phyloP scores from a whole-genome alignment of 495 filamentous ascomycete genomes.

The Alectoria sarmentosa region DNA sequence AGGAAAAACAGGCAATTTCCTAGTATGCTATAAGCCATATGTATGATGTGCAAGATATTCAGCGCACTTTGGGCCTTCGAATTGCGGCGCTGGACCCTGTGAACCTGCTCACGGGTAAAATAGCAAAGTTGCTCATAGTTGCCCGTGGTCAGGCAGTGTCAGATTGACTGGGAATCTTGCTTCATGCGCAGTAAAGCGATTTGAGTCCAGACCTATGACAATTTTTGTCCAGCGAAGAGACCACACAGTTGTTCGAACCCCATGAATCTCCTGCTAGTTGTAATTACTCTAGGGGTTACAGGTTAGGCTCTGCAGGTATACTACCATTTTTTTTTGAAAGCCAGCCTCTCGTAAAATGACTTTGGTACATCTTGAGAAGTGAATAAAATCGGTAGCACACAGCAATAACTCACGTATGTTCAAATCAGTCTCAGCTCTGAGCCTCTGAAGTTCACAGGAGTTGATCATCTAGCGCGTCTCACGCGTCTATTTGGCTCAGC shows the following conservation, averaged over 20 bases:
- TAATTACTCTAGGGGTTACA: not conserved
- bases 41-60: not conserved
- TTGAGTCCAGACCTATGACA: not conserved
- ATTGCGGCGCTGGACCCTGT: slow-evolving; percentile 54
- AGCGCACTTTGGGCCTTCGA: slow-evolving; percentile 57
- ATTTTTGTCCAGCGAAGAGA: not conserved
- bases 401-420: too few relatives aligned
- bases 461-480: not conserved
- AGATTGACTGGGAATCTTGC: not conserved
- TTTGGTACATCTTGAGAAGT: not conserved
- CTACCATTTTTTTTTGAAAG: too few relatives aligned
- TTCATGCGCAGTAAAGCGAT: not conserved
- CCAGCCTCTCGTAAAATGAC: not conserved
- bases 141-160: not conserved
- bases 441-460: too few relatives aligned
- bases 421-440: too few relatives aligned
- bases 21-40: slow-evolving; percentile 28
- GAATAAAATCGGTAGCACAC: not conserved
- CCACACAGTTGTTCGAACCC: not conserved
- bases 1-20: slow-evolving; percentile 90
- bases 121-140: slow-evolving; percentile 15
- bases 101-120: slow-evolving; percentile 9
- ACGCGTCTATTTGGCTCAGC: not conserved
- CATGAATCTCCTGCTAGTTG: not conserved
- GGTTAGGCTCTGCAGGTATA: too few relatives aligned